Evolutionary conservation across 805 yeast genomes (phyloP), one percentile per base, ranked within the genome.

Genomic region (Candida incommunis): DNA sequence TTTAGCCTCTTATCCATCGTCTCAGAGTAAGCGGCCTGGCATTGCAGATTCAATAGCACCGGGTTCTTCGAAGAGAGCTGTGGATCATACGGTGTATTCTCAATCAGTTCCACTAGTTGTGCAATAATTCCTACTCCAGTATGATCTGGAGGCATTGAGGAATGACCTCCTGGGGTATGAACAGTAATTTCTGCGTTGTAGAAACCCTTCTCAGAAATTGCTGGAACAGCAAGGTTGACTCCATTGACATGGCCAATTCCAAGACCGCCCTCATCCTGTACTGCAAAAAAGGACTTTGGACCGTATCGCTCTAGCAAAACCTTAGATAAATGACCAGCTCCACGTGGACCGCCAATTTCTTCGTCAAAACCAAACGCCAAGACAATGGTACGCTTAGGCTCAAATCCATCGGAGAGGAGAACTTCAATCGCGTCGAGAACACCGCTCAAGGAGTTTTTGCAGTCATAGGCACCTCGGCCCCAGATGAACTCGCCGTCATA

Each of bases 101-200:
- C 95, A 41, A 85, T 65, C 16, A 59, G 53, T 16, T 67, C 60
- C 13, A 78, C 68, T 46, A 84, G 67, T 46, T 79, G 76, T 2
- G 85, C 69, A 43, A 79, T 66, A 27, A 83, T 72, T 15, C 92
- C 95, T 62, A 85, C 82, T 2, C 82, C 72, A 7, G 94, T 83
- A 56, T 84, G 92, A 45, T 75, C 80, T 3, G 90, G 90, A 13
- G 94, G 94, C 27, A 72, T 60, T 7, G 88, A 80, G 1, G 90
- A 76, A 58, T 83, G 94, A 3, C 94, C 94, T 40, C 94, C 94
- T n/a, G 77, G 75, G 25, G 84, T 78, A 29, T 63, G 63, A 42
- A 82, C 62, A 9, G 69, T 68, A 42, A 79, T 65, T 22, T 53
- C 48, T 4, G 70, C 54, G 51, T 76, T 78, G 27, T 77, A 57